Percentiles rank a stretch among this genome's conserved stretches.
Conservation (phyloP, 257 asterid genomes). For the Nicotiana obtusifolia region DNA sequence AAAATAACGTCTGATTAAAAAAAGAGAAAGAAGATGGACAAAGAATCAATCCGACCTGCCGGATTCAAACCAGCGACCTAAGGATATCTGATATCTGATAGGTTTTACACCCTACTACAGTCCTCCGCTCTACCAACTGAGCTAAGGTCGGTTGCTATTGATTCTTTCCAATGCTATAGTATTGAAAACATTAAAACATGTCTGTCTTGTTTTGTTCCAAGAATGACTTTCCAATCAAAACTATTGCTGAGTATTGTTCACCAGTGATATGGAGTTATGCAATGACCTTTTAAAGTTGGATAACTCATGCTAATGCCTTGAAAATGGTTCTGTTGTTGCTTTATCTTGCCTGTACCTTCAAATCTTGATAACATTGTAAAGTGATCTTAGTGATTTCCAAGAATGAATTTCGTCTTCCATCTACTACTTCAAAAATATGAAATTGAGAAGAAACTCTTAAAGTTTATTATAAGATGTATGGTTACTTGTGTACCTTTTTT, state of each 20-base stretch:
- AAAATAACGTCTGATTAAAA: too few species aligned
- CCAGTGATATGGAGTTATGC: neutral
- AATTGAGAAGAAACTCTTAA: neutral
- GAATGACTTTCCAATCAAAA: neutral
- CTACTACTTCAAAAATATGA: neutral
- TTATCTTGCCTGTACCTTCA: neutral
- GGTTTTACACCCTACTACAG: neutral
- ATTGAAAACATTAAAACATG: neutral
- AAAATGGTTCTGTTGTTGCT: neutral
- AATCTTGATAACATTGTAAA: neutral
- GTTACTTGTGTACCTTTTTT: neutral
- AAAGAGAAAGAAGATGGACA: neutral
- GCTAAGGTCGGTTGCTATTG: neutral
- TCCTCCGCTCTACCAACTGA: neutral
- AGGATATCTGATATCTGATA: constrained; percentile 4
- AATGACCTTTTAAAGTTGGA: neutral
- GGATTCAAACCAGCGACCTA: constrained; percentile 47
- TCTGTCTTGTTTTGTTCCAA: neutral
- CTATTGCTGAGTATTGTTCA: neutral
- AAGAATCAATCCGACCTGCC: constrained; percentile 34
- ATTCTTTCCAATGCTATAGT: neutral
- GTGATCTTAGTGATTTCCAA: neutral
- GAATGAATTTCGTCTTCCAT: neutral
- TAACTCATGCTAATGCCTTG: neutral
- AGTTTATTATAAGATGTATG: neutral